phyloP scores from a whole-genome alignment of 2,329 filamentous ascomycete species.

The Fusarium mangiferae region DNA sequence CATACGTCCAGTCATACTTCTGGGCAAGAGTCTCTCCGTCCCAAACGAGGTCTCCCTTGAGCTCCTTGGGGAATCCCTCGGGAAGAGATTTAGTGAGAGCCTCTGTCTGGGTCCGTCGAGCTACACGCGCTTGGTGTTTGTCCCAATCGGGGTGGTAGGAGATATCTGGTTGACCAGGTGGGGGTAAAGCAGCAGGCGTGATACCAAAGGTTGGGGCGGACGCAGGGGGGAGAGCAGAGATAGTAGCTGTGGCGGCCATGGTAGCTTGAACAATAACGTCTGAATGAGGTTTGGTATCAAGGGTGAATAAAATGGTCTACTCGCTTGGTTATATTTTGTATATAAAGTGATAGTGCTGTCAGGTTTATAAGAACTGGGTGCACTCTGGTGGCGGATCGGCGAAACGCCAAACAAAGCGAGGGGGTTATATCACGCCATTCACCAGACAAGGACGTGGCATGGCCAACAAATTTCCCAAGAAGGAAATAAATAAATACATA shows the following conservation, averaged over 20 bases:
- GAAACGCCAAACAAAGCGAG: too few species aligned
- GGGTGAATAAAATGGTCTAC: not conserved
- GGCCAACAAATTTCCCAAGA: not conserved
- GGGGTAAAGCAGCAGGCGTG: not conserved
- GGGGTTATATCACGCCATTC: not conserved
- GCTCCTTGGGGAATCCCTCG: not conserved
- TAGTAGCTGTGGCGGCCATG: not conserved
- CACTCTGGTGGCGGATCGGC: not conserved
- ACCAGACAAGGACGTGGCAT: fast-evolving
- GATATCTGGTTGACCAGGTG: not conserved
- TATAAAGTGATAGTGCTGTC: too few species aligned
- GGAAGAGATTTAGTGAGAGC: not conserved
- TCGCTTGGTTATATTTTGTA: not conserved
- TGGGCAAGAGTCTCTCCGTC: not conserved
- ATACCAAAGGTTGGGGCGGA: not conserved
- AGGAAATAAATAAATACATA: too few species aligned
- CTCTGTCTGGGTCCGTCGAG: not conserved
- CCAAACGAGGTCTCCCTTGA: not conserved
- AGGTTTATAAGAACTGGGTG: not conserved
- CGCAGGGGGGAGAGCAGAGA: not conserved
- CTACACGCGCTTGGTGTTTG: not conserved
- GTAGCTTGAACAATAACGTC: not conserved
- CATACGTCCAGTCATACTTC: not conserved
- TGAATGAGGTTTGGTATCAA: not conserved
- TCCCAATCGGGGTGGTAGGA: not conserved